A percentile compares a stretch with the other conserved stretches of the same genome.
Conservation (phyloP, 495 filamentous ascomycete genomes). For the Tuber aestivum region DNA sequence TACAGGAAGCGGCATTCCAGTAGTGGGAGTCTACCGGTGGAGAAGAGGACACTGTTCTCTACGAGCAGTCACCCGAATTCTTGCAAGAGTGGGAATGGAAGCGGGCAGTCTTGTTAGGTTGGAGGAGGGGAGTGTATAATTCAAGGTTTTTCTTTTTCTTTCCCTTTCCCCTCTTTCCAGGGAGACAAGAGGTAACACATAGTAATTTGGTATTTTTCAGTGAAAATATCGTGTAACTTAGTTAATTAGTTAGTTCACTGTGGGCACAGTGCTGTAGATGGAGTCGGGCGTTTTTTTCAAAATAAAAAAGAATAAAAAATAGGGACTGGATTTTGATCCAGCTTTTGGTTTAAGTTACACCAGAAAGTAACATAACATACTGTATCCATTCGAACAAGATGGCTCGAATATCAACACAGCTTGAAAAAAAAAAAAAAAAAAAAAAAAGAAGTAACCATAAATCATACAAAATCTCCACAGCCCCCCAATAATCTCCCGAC, state of each 20-base stretch:
- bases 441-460: neutral
- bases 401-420: neutral
- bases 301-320: too few relatives aligned
- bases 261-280: neutral
- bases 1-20: constrained; percentile 18
- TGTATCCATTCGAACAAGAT: neutral
- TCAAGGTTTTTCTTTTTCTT: neutral
- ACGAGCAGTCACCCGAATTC: neutral
- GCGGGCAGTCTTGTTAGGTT: neutral
- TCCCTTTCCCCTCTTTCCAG: too few relatives aligned
- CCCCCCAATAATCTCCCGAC: neutral
- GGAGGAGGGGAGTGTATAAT: neutral
- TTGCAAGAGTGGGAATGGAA: neutral
- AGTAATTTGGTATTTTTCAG: neutral
- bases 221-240: neutral
- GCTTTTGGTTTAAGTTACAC: neutral
- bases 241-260: neutral
- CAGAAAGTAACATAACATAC: neutral
- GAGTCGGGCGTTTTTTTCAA: neutral
- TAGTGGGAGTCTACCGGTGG: neutral
- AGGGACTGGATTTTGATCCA: neutral
- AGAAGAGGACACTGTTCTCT: neutral
- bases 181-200: neutral
- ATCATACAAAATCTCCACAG: neutral
- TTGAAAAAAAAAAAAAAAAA: neutral